Percentiles rank a stretch among this genome's conserved stretches.
Conservation (phyloP, 352 stramenopile genomes). For the Halophytophthora batemanensis region DNA sequence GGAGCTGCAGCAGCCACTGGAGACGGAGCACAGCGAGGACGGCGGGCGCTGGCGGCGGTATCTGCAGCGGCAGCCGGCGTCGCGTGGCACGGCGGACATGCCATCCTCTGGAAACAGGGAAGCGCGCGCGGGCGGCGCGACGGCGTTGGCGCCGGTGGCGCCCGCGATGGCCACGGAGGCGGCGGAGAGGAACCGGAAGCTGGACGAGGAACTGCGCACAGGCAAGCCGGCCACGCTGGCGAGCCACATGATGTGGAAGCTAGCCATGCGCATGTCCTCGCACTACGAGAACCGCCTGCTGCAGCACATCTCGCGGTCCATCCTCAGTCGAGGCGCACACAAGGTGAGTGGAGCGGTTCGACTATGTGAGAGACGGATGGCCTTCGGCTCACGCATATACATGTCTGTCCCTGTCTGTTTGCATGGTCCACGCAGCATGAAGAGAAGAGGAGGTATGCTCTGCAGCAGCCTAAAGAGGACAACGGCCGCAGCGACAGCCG, state of each 20-base stretch:
- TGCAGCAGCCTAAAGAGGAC: too few species aligned
- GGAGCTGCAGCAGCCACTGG: conserved; percentile 35
- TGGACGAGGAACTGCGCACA: conserved; percentile 5
- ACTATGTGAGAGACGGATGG: conserved; percentile 3
- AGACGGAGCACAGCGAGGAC: conserved; percentile 14
- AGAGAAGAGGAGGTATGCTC: too few species aligned
- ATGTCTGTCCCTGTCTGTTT: too few species aligned
- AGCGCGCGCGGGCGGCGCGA: too few species aligned
- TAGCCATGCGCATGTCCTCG: conserved; percentile 63
- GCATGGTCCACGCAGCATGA: too few species aligned
- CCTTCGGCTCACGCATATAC: too few species aligned
- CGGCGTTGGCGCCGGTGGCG: conserved; percentile 21
- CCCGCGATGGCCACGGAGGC: conserved; percentile 27
- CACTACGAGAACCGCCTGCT: conserved; percentile 62
- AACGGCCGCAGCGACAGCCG: too few species aligned
- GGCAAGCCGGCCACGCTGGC: conserved; percentile 27
- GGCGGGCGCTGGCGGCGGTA: conserved; percentile 25
- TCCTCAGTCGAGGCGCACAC: conserved; percentile 45
- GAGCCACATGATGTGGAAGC: conserved; percentile 60
- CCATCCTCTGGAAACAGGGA: too few species aligned
- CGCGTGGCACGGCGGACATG: too few species aligned
- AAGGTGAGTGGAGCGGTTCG: conserved; percentile 36
- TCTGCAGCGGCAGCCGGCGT: conserved; percentile 24
- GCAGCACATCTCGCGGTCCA: conserved; percentile 68
- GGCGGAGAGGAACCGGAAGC: conserved; percentile 22